Evolutionary conservation across 2,329 filamentous ascomycete species (phyloP), one percentile per base, ranked within the genome.

Genomic region (Tolypocladium capitatum): DNA sequence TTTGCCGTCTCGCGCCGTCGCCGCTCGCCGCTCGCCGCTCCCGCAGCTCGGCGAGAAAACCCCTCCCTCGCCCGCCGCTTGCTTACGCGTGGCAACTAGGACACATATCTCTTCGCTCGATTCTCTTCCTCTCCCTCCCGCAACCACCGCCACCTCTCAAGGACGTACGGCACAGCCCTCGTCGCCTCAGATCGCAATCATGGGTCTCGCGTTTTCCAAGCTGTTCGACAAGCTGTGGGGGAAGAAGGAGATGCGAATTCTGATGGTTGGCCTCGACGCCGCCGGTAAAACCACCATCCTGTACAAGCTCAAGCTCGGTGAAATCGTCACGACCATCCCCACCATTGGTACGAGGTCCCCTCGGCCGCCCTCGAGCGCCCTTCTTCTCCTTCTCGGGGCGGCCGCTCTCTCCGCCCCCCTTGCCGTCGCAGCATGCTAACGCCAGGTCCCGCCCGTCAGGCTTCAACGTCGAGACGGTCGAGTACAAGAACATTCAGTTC

Each of bases 401-500:
- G 24, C 32, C 16, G 16, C 16, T 34, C 33, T 10, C n/a, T 16
- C 16, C n/a, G 27, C 13, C 24, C 16, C 24, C 5, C 38, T 14
- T 8, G 30, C 18, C 38, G 16, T 24, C 14, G 10, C 16, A 11
- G 2, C 38, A 11, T 28, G 21, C 49, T 51, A 49, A 52, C 47
- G 31, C 43, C 43, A 52, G 47, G 59, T 64, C 18, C 36, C 43
- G 14, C 46, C 40, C 27, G 41, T 28, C 56, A 90, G 86, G 92
- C 64, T 98, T 98, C 84, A 98, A 98, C 77, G 92, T 98, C 70
- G 92, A 98, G 81, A 97, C 92, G 48, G 92, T 98, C 70, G 90
- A 94, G 70, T 97, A 97, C 80, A 96, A 96, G 82, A 98, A 98
- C 82, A 96, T 95, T 64, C 89, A 95, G 70, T 98, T 98, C 80